phyloP scores from a whole-genome alignment of 2,329 filamentous ascomycete species.

The Paecilomyces formosus region DNA sequence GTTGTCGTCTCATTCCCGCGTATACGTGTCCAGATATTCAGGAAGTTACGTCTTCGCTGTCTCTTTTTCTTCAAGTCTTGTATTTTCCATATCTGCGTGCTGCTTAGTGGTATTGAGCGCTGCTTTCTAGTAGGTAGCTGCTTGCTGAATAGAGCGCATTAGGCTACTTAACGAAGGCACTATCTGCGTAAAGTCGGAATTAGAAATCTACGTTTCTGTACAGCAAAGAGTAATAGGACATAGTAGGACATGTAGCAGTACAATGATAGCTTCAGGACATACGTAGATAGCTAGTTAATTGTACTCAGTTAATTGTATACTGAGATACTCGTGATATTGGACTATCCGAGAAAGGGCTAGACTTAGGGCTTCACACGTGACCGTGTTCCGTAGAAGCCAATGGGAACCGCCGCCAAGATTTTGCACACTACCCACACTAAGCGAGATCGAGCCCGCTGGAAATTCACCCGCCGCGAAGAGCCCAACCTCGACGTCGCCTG shows the following conservation, averaged over 20 bases:
- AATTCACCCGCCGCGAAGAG: slow-evolving; percentile 21
- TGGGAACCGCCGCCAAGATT: slow-evolving; percentile 31
- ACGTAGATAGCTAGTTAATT: not conserved
- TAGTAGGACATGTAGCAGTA: not conserved
- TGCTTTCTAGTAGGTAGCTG: not conserved
- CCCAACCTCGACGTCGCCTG: slow-evolving; percentile 19
- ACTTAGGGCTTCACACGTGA: slow-evolving; percentile 27
- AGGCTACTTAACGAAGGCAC: not conserved
- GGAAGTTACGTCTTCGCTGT: not conserved
- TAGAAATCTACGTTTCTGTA: not conserved
- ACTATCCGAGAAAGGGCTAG: slow-evolving; percentile 22
- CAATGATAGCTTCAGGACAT: not conserved
- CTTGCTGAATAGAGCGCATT: not conserved
- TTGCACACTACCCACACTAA: slow-evolving; percentile 37
- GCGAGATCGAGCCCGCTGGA: slow-evolving; percentile 27
- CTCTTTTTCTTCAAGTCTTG: not conserved
- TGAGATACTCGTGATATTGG: too few relatives aligned
- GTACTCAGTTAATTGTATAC: too few relatives aligned
- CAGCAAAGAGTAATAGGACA: not conserved
- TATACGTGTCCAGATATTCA: slow-evolving; percentile 3
- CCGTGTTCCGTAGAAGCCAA: slow-evolving; percentile 13
- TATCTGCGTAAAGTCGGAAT: not conserved
- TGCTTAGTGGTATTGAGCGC: not conserved
- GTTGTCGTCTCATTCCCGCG: slow-evolving; percentile 3
- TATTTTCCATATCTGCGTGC: not conserved